These are phyloP conservation scores for Manihot esculenta DNA, from an alignment of 441 rosid genomes.

Conservation along the genomic window DNA sequence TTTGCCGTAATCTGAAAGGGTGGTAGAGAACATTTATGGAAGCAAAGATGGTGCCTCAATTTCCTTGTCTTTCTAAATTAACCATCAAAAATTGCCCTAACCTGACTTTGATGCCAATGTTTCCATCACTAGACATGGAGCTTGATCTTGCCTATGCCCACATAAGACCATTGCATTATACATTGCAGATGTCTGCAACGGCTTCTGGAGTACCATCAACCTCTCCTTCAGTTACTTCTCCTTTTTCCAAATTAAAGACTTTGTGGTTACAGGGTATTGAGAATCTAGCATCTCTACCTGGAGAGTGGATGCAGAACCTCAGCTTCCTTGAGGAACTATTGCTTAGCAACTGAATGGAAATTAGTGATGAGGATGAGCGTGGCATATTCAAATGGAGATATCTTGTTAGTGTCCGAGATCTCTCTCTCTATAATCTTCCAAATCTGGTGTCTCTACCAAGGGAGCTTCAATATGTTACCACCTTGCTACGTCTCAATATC, in stretches of 20 bases:
- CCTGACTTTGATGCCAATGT: neutral
- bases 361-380: no score
- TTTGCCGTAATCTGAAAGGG: neutral
- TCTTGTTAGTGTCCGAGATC: no score
- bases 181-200: neutral
- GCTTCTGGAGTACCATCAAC: neutral
- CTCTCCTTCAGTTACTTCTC: neutral
- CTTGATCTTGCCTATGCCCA: neutral
- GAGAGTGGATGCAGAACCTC: no score
- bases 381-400: no score
- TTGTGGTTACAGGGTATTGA: no score
- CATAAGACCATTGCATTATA: neutral
- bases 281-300: no score
- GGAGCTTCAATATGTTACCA: constrained; percentile 15
- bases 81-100: neutral
- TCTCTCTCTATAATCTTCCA: no score
- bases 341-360: no score
- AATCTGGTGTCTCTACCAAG: constrained; percentile 10
- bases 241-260: neutral
- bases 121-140: neutral
- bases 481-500: neutral
- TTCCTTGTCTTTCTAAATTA: neutral
- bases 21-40: neutral
- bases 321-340: no score
- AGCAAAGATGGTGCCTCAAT: neutral